Evolutionary conservation across 1,284 basidiomycete species (phyloP).

Genomic region (Cutaneotrichosporon cavernicola): DNA sequence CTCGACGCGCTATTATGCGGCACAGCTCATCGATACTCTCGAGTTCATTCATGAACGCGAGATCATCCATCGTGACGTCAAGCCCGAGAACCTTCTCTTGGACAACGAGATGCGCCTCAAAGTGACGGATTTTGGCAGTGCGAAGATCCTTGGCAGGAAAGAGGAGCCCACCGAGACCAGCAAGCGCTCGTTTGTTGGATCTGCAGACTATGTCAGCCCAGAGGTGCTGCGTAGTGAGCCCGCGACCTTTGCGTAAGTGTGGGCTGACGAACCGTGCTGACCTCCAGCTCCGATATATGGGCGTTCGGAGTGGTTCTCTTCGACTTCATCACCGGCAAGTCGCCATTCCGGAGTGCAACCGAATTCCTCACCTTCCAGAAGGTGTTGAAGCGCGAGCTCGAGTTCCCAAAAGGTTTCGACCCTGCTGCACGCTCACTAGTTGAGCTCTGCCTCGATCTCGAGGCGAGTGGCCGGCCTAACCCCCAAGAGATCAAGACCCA

Average conservation of each 20-base stretch:
- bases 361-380: constrained; percentile 62
- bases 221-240: constrained; percentile 77
- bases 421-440: constrained; percentile 55
- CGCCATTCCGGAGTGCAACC: constrained; percentile 59
- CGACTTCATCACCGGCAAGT: constrained; percentile 58
- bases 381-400: constrained; percentile 57
- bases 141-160: constrained; percentile 69
- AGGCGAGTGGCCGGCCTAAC: constrained; percentile 64
- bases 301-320: constrained; percentile 60
- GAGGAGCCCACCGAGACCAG: constrained; percentile 50
- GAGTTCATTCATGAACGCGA: constrained; percentile 84
- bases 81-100: constrained; percentile 83
- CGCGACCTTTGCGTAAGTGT: constrained; percentile 49
- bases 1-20: constrained; percentile 77
- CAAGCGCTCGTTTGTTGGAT: constrained; percentile 82
- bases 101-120: constrained; percentile 83
- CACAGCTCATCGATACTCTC: constrained; percentile 82
- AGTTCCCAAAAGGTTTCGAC: constrained; percentile 56
- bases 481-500: constrained; percentile 67
- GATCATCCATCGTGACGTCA: constrained; percentile 86
- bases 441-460: constrained; percentile 57
- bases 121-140: constrained; percentile 96
- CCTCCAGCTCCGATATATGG: constrained; percentile 56
- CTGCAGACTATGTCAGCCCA: constrained; percentile 92
- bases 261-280: background rate